Percentiles rank a stretch among this genome's conserved stretches.
Evolutionary conservation across 2,329 filamentous ascomycete genomes (phyloP).

Genomic region (Catunica adiposa): DNA sequence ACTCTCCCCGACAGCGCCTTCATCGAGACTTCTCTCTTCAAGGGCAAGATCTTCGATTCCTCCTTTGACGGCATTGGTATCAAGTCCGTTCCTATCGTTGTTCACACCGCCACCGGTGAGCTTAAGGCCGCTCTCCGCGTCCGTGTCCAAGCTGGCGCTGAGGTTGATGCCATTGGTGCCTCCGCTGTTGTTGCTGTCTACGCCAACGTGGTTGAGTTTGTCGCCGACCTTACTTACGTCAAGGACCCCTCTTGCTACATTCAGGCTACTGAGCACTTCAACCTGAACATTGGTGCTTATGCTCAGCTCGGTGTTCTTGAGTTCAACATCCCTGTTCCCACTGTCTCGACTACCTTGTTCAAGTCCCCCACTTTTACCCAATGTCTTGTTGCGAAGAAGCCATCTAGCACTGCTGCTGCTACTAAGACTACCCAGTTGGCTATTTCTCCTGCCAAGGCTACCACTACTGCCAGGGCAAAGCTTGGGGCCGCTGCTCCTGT

Average conservation of each 20-base stretch:
- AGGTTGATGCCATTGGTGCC: conserved; percentile 24
- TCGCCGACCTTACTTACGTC: conserved; percentile 24
- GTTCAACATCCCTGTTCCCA: conserved; percentile 26
- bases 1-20: conserved; percentile 28
- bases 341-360: conserved; percentile 25
- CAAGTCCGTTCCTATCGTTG: conserved; percentile 30
- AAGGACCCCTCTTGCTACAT: conserved; percentile 25
- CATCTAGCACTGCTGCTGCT: not conserved
- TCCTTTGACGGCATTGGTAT: conserved; percentile 29
- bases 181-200: conserved; percentile 31
- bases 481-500: too few species aligned
- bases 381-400: conserved; percentile 19
- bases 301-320: conserved; percentile 24
- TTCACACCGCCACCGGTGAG: conserved; percentile 30
- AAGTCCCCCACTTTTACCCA: conserved; percentile 23
- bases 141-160: conserved; percentile 29
- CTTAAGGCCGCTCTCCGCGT: conserved; percentile 35
- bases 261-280: conserved; percentile 22
- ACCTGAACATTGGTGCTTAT: conserved; percentile 25
- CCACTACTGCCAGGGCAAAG: not conserved
- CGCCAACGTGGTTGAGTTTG: conserved; percentile 38
- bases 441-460: conserved; percentile 2
- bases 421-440: not conserved
- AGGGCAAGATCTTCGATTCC: conserved; percentile 29
- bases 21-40: conserved; percentile 26